Evolutionary conservation across 1,139 yeast genomes (phyloP), one percentile per base, ranked within the genome.

Genomic region (Taiozyma sp.): DNA sequence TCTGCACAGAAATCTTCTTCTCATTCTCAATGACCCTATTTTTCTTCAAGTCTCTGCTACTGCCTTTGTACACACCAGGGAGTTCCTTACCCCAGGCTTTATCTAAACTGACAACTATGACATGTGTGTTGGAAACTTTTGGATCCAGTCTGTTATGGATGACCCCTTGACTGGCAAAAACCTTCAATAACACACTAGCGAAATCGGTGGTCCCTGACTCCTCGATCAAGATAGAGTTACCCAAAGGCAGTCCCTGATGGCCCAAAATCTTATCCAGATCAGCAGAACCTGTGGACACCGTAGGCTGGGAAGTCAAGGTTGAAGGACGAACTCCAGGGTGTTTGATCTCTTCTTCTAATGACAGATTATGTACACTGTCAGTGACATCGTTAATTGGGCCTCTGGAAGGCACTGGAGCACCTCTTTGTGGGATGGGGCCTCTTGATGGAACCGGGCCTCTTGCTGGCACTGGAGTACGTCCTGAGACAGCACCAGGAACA

Each of bases 181-280:
- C 74, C 55, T 93, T 80, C 40, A 84, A 66, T 41, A 93, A 60
- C 13, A 88, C 83, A n/a, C 90, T 78, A 3, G 87, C 77, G 64
- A 90, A 93, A 63, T 93, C 98, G 0, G 99, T 91, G 16, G 95
- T 84, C 0, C 96, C 95, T 14, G 81, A 77, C 64, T 93, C 99
- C 64, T 89, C 93, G 3, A 93, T 65, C 19, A 91, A 66, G 43
- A 90, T 64, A 7, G 88, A 76, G 14, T 76, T 68, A 1, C 97
- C 96, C 19, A 88, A 61, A 0, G 98, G 98, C 16, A 91, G 65
- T 0, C 99, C 99, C 54, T 81, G 88, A 66, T 93, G 98, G 1
- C 79, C 80, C 50, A 93, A 66, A 2, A 89, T 69, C 56, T 77
- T 81, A 65, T 93, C 98, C 37, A 93, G 67, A 62, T 88, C 93